phyloP scores from a whole-genome alignment of 2,329 filamentous ascomycete genomes.

The Hypomyces perniciosus region DNA sequence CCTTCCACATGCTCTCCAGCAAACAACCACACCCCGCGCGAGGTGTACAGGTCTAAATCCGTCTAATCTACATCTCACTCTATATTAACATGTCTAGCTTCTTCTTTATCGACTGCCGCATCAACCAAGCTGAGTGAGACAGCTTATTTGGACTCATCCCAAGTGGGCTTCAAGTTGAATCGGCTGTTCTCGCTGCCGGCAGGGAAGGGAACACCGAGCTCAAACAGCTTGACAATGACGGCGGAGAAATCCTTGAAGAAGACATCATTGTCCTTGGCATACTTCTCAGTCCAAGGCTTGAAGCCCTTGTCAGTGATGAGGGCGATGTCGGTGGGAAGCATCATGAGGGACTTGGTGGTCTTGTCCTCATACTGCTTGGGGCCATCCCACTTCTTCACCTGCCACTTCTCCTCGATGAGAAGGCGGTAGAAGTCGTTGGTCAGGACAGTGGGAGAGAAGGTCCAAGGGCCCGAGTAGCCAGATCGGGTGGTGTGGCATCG shows the following conservation, averaged over 20 bases:
- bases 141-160: constrained; percentile 21
- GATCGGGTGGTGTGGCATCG: constrained; percentile 86
- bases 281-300: constrained; percentile 72
- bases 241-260: constrained; percentile 93
- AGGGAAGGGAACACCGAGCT: constrained; percentile 87
- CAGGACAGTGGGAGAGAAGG: constrained; percentile 82
- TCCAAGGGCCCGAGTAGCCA: constrained; percentile 86
- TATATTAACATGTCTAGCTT: constrained; percentile 10
- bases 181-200: constrained; percentile 50
- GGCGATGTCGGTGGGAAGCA: constrained; percentile 89
- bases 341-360: constrained; percentile 85
- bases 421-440: constrained; percentile 95
- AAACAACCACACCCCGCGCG: not conserved
- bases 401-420: constrained; percentile 87
- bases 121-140: not conserved
- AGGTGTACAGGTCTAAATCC: not conserved
- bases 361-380: constrained; percentile 86
- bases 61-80: constrained; percentile 2
- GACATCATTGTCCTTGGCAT: constrained; percentile 80
- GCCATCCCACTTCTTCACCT: constrained; percentile 84
- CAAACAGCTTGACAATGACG: constrained; percentile 76
- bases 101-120: not conserved
- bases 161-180: constrained; percentile 59
- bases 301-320: constrained; percentile 85
- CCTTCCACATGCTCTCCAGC: not conserved